phyloP scores from a whole-genome alignment of 208 protist genomes.

The Acanthamoeba royreba region DNA sequence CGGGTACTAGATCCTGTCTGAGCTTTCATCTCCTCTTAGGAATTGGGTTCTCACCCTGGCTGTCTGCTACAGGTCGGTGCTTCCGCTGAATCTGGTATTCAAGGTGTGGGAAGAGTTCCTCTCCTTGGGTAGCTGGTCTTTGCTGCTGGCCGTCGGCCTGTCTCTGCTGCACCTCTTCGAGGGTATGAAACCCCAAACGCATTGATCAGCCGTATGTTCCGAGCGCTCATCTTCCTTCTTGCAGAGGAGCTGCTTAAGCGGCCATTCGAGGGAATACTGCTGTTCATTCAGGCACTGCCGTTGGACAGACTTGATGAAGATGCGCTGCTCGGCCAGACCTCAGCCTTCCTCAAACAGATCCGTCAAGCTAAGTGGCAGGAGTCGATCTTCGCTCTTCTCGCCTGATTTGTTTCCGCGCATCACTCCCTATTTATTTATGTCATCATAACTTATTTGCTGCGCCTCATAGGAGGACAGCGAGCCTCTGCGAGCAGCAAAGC shows the following conservation, averaged over 20 bases:
- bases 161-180: background rate
- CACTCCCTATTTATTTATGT: no score
- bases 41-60: background rate
- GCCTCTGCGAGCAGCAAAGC: no score
- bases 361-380: constrained; percentile 3
- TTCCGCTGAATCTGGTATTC: background rate
- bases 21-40: background rate
- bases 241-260: background rate
- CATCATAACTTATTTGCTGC: no score
- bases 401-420: no score
- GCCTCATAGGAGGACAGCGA: no score
- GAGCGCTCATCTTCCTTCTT: background rate
- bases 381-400: background rate
- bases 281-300: background rate
- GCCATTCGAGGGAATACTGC: background rate
- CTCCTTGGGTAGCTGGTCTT: background rate
- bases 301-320: background rate
- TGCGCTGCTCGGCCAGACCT: background rate
- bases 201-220: background rate
- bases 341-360: background rate
- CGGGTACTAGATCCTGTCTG: background rate
- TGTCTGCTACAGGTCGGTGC: background rate
- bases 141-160: background rate
- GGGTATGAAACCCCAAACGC: background rate
- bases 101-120: constrained; percentile 35